Conservation (phyloP, 352 stramenopile genomes). For the Globisporangium nagaii region DNA sequence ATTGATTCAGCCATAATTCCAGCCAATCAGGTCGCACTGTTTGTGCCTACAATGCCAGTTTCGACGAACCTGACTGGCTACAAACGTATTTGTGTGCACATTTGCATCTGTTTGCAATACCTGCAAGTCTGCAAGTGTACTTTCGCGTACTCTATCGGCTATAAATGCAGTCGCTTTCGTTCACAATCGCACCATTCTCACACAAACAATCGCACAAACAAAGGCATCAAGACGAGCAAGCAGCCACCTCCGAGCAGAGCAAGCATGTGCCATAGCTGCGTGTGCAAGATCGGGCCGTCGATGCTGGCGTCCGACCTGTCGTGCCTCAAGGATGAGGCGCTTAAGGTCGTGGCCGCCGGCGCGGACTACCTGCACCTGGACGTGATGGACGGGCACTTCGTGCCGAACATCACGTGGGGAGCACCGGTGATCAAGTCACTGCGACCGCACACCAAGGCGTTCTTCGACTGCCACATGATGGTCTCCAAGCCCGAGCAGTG, state of each 20-base stretch:
- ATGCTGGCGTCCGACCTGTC: conserved; percentile 94
- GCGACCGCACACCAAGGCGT: conserved; percentile 79
- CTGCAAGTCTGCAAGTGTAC: not conserved
- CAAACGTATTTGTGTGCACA: not conserved
- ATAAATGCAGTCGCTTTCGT: too few species aligned
- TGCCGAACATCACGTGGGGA: conserved; percentile 96
- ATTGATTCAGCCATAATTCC: conserved; percentile 10
- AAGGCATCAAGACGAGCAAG: not conserved
- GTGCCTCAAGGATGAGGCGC: conserved; percentile 88
- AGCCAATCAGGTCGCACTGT: not conserved
- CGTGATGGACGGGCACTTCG: conserved; percentile 99
- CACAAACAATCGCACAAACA: not conserved
- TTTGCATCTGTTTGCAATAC: not conserved
- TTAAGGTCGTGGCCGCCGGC: conserved; percentile 85
- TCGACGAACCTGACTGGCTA: too few species aligned
- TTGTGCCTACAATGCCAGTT: too few species aligned
- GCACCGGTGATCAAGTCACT: conserved; percentile 94
- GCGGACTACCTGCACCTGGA: conserved; percentile 97
- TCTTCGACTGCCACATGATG: conserved; percentile 99
- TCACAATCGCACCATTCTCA: too few species aligned
- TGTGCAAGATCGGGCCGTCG: conserved; percentile 90
- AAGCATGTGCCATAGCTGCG: conserved; percentile 76
- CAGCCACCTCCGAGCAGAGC: not conserved
- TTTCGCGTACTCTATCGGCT: too few species aligned
- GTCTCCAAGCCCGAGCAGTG: conserved; percentile 94